Conservation (phyloP, 1,284 basidiomycete genomes). For the Ceratobasidium sp. region DNA sequence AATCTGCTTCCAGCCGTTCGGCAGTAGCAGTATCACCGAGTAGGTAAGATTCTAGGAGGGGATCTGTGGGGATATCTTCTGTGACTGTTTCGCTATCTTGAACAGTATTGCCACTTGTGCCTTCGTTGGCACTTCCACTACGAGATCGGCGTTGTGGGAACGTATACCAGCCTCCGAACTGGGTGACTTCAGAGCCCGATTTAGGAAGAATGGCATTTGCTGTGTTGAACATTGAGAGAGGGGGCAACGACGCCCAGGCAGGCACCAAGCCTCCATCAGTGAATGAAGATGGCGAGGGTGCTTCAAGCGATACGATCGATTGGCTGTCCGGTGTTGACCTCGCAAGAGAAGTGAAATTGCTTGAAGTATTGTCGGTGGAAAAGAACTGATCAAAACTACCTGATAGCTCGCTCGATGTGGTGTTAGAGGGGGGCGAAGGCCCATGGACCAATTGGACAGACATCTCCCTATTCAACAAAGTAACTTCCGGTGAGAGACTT, state of each 20-base stretch:
- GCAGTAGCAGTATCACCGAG: conserved; percentile 19
- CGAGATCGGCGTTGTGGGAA: conserved; percentile 18
- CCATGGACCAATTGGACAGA: conserved; percentile 11
- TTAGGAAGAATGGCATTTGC: conserved; percentile 25
- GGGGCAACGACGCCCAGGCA: conserved; percentile 5
- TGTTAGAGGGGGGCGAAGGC: conserved; percentile 9
- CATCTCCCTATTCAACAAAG: neutral
- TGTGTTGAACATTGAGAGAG: conserved; percentile 31
- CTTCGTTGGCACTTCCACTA: too few relatives aligned
- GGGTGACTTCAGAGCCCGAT: conserved; percentile 27
- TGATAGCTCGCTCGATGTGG: neutral
- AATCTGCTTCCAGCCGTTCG: conserved; percentile 33
- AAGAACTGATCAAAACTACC: conserved; percentile 22
- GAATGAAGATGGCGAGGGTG: conserved; percentile 17
- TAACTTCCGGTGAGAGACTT: conserved; percentile 3
- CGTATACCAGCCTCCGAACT: conserved; percentile 31
- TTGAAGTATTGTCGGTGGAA: neutral
- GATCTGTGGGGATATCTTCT: conserved; percentile 12
- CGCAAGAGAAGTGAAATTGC: conserved; percentile 4
- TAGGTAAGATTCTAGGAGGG: conserved; percentile 33
- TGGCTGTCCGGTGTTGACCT: neutral
- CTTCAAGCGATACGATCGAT: conserved; percentile 4
- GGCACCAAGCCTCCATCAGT: neutral
- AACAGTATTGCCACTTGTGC: neutral
- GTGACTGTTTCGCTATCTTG: neutral